Evolutionary conservation across 2,329 filamentous ascomycete genomes (phyloP).

Genomic region (Rhexocercosporidium sp.): DNA sequence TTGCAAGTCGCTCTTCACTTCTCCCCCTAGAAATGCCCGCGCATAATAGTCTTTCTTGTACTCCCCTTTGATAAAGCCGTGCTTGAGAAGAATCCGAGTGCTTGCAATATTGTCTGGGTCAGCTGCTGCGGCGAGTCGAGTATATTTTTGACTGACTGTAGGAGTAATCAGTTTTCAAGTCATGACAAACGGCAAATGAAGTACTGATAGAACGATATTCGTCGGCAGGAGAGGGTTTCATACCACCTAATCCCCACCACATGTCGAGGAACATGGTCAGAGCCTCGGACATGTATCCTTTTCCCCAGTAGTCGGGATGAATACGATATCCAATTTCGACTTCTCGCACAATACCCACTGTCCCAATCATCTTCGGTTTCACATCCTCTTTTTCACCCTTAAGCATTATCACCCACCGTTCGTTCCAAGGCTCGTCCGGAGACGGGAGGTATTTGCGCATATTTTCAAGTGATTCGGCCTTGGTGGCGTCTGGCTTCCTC

Average conservation of each 20-base stretch:
- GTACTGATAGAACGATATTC: no score
- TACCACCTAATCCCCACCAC: conserved; percentile 28
- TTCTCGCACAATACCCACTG: conserved; percentile 20
- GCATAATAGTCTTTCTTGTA: conserved; percentile 20
- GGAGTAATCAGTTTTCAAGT: neutral
- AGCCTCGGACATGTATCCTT: conserved; percentile 33
- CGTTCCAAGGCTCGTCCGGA: conserved; percentile 23
- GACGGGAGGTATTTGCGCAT: conserved; percentile 15
- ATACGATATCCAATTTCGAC: conserved; percentile 24
- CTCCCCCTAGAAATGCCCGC: neutral
- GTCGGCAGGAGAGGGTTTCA: neutral
- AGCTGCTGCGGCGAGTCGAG: conserved; percentile 22
- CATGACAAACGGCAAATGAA: no score
- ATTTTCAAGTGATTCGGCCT: conserved; percentile 12
- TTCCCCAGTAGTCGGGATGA: conserved; percentile 23
- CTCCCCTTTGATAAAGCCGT: conserved; percentile 30
- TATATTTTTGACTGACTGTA: conserved; percentile 20
- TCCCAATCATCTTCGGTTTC: conserved; percentile 25
- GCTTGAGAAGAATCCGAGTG: conserved; percentile 30
- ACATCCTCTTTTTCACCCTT: neutral
- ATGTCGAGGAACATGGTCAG: conserved; percentile 26
- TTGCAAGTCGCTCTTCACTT: conserved; percentile 24
- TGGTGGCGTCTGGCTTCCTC: conserved; percentile 8
- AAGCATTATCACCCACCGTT: conserved; percentile 27
- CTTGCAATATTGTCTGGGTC: conserved; percentile 34